Evolutionary conservation across 2,329 filamentous ascomycete species (phyloP).

Genomic region (Cordyceps javanica): DNA sequence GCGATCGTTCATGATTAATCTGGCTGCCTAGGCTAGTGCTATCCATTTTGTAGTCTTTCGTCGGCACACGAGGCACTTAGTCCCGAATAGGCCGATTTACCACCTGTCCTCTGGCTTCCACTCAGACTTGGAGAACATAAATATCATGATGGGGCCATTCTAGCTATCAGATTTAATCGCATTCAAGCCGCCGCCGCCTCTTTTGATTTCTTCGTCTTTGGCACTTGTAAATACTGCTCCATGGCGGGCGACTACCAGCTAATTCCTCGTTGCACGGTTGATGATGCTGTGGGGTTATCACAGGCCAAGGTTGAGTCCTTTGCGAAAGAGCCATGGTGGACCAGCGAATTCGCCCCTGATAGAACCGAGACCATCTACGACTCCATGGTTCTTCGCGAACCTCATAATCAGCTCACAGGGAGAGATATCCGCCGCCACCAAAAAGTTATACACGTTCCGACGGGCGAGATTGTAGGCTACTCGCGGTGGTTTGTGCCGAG

Average conservation of each 20-base stretch:
- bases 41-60: background rate
- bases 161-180: background rate
- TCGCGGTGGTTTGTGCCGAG: constrained; percentile 9
- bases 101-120: background rate
- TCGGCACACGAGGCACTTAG: background rate
- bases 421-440: constrained; percentile 18
- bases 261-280: background rate
- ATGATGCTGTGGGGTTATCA: constrained; percentile 13
- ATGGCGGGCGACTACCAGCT: constrained; percentile 7
- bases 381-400: constrained; percentile 12
- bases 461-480: constrained; percentile 20
- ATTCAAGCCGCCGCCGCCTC: too few relatives aligned
- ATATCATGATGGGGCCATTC: background rate
- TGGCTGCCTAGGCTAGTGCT: background rate
- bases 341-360: constrained; percentile 8
- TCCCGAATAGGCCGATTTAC: background rate
- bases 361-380: constrained; percentile 15
- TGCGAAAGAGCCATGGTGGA: constrained; percentile 19
- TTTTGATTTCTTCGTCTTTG: background rate
- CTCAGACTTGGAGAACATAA: background rate
- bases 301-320: constrained; percentile 18
- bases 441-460: constrained; percentile 15
- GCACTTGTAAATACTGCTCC: background rate
- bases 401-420: constrained; percentile 16
- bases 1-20: background rate